Evolutionary conservation across 1,284 basidiomycete genomes (phyloP).

Genomic region (Microbotryum violaceum): DNA sequence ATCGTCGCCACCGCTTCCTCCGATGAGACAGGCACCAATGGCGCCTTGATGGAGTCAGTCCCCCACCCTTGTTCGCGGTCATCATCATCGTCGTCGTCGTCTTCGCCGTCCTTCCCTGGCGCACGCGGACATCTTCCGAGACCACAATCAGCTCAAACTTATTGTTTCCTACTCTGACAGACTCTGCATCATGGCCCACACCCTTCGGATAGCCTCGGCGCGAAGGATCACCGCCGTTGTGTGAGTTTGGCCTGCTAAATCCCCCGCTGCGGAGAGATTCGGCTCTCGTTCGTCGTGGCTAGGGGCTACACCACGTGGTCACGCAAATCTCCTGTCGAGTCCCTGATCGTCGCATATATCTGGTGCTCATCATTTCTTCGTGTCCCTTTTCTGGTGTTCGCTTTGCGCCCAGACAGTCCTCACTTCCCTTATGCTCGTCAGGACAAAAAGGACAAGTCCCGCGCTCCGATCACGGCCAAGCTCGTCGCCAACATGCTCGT

Average conservation of each 20-base stretch:
- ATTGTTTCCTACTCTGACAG: conserved; percentile 44
- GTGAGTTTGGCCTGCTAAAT: neutral
- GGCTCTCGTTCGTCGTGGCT: too few species aligned
- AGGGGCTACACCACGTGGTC: neutral
- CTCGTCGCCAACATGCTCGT: conserved; percentile 96
- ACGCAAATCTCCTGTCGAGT: neutral
- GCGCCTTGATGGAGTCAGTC: conserved; percentile 32
- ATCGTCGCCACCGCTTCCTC: conserved; percentile 65
- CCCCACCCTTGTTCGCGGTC: conserved; percentile 25
- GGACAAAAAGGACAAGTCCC: conserved; percentile 99
- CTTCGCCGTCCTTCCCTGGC: conserved; percentile 16
- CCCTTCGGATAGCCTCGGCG: conserved; percentile 79
- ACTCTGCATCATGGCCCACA: conserved; percentile 98
- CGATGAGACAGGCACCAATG: conserved; percentile 37
- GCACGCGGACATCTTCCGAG: conserved; percentile 58
- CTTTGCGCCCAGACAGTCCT: conserved; percentile 49
- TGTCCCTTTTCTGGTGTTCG: neutral
- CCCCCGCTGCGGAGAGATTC: neutral
- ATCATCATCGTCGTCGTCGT: conserved; percentile 22
- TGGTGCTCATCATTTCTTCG: neutral
- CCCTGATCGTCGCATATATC: neutral
- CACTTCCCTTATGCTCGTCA: conserved; percentile 92
- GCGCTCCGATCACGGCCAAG: conserved; percentile 97
- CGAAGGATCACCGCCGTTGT: conserved; percentile 88
- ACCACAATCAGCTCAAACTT: neutral